These are phyloP conservation scores for Xylariales sp. DNA, from an alignment of 2,329 filamentous ascomycete species.

Conservation along the genomic window DNA sequence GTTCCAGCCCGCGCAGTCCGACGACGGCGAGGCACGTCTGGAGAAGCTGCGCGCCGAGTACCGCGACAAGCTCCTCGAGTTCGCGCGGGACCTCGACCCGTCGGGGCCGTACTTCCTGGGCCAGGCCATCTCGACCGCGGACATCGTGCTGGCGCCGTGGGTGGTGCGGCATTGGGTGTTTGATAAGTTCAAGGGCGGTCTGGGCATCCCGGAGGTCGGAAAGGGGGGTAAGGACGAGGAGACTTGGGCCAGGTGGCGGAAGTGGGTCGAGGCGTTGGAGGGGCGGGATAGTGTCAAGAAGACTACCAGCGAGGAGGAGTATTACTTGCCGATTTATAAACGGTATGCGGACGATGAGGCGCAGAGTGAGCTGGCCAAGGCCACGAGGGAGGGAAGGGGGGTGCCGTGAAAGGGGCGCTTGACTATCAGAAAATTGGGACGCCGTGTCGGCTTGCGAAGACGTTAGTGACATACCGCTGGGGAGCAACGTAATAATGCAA, in stretches of 20 bases:
- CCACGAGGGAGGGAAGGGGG: conserved; percentile 41
- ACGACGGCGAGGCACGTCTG: conserved; percentile 16
- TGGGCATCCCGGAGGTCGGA: conserved; percentile 44
- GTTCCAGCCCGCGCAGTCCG: conserved; percentile 17
- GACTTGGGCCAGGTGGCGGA: conserved; percentile 47
- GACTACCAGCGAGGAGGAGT: conserved; percentile 48
- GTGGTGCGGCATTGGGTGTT: conserved; percentile 52
- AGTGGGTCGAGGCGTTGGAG: conserved; percentile 45
- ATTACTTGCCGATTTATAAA: conserved; percentile 52
- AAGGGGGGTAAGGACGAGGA: conserved; percentile 42
- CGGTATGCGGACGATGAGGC: conserved; percentile 39
- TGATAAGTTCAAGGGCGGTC: conserved; percentile 52
- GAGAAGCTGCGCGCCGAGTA: conserved; percentile 43
- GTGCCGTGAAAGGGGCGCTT: conserved; percentile 37
- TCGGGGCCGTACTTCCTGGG: conserved; percentile 52
- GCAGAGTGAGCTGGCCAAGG: conserved; percentile 38
- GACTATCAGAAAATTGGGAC: too few species aligned
- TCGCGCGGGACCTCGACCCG: conserved; percentile 40
- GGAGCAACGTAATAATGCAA: too few species aligned
- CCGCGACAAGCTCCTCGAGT: conserved; percentile 43
- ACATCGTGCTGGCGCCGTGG: conserved; percentile 53
- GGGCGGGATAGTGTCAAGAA: conserved; percentile 44
- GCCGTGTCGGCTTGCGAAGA: too few species aligned
- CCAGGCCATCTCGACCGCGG: conserved; percentile 42
- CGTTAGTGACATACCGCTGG: too few species aligned